phyloP scores from a whole-genome alignment of 345 rosid species.

The Populus nigra region DNA sequence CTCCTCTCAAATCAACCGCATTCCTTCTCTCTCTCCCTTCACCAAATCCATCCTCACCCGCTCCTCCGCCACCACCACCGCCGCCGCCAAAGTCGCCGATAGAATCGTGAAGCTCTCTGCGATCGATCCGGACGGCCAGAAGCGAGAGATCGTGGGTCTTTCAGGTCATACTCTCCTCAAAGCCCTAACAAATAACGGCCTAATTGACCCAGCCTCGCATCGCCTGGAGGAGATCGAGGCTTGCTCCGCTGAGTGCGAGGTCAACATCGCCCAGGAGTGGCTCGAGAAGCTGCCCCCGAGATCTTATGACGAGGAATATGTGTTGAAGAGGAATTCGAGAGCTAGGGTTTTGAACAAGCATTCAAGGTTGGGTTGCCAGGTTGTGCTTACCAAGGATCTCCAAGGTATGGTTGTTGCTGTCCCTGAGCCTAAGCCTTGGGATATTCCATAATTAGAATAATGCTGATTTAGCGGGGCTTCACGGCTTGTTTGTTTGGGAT shows the following conservation, averaged over 20 bases:
- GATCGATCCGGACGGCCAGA: conserved; percentile 68
- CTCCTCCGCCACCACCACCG: conserved; percentile 35
- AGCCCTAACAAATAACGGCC: conserved; percentile 61
- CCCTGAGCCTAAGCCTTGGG: conserved; percentile 98
- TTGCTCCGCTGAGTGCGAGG: conserved; percentile 98
- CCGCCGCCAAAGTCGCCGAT: conserved; percentile 79
- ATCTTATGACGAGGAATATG: conserved; percentile 91
- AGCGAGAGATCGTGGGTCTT: conserved; percentile 74
- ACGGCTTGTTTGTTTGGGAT: background rate
- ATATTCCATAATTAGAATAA: conserved; percentile 58
- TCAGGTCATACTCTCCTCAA: conserved; percentile 85
- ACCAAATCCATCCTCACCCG: conserved; percentile 41
- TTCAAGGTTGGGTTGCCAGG: conserved; percentile 89
- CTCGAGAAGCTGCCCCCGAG: conserved; percentile 78
- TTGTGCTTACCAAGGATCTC: conserved; percentile 66
- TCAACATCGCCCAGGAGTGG: conserved; percentile 96
- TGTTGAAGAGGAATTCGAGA: conserved; percentile 74
- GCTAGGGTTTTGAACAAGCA: conserved; percentile 85
- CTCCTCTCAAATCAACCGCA: conserved; percentile 60
- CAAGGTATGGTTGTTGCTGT: conserved; percentile 99
- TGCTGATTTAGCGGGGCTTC: background rate
- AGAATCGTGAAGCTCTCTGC: conserved; percentile 89
- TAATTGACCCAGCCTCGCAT: conserved; percentile 91
- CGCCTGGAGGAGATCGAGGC: conserved; percentile 96
- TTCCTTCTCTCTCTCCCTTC: conserved; percentile 42